A percentile compares a stretch with the other conserved stretches of the same genome.
These are phyloP conservation scores for Quercus lobata DNA, from an alignment of 331 rosid species.

Conservation along the genomic window DNA sequence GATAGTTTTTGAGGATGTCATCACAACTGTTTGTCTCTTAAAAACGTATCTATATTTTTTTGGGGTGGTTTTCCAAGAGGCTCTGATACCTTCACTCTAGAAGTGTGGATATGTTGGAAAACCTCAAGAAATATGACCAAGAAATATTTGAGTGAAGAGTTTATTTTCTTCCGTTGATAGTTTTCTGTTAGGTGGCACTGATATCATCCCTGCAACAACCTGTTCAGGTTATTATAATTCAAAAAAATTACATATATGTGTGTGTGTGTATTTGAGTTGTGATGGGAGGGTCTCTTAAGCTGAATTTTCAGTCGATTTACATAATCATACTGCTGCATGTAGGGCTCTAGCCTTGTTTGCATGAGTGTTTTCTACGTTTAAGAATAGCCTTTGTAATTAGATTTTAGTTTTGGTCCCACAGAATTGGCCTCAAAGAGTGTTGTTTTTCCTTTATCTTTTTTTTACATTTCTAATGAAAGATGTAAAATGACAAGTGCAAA, in stretches of 20 bases:
- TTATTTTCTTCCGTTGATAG: background rate
- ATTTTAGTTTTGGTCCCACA: background rate
- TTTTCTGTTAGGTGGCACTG: background rate
- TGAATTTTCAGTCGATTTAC: background rate
- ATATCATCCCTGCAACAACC: background rate
- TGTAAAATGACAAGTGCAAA: background rate
- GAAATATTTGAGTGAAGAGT: background rate
- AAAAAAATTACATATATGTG: no score
- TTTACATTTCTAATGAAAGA: background rate
- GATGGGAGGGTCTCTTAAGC: background rate
- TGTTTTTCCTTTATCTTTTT: background rate
- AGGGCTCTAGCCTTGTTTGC: background rate
- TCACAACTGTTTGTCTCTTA: background rate
- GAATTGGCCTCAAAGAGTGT: background rate
- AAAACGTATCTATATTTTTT: background rate
- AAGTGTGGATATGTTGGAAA: background rate
- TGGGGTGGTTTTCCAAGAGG: background rate
- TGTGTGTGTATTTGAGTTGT: background rate
- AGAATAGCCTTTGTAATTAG: background rate
- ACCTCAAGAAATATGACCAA: background rate
- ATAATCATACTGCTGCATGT: background rate
- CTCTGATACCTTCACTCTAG: background rate
- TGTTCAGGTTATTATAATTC: background rate
- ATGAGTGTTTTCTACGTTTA: background rate
- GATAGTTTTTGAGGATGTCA: background rate